phyloP scores from a whole-genome alignment of 495 filamentous ascomycete species.

The Aspergillus funiculosus region DNA sequence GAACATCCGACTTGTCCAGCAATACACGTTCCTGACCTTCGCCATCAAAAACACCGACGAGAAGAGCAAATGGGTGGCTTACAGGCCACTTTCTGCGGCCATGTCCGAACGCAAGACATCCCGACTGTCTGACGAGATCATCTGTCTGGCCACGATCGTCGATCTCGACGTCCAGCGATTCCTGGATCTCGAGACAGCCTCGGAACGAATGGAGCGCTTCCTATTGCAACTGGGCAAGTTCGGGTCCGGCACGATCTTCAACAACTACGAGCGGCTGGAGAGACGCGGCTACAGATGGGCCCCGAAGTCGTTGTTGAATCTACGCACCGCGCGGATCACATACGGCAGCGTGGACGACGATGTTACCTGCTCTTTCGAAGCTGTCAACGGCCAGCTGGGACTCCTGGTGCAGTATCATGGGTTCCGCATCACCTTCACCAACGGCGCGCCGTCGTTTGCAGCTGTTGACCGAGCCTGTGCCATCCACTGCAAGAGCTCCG shows the following conservation, averaged over 20 bases:
- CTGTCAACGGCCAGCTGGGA: neutral
- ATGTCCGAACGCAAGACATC: conserved; percentile 9
- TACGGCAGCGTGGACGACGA: neutral
- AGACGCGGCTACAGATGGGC: conserved; percentile 7
- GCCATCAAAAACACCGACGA: neutral
- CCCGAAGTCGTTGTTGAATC: conserved; percentile 5
- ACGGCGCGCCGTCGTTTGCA: neutral
- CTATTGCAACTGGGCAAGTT: neutral
- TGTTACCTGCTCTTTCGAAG: neutral
- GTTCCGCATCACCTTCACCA: neutral
- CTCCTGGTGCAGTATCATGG: conserved; percentile 3
- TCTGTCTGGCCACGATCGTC: conserved; percentile 8
- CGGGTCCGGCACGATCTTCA: conserved; percentile 1
- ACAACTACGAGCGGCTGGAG: conserved; percentile 9
- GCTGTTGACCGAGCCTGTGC: neutral
- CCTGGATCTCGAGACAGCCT: neutral
- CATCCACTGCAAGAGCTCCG: conserved; percentile 1
- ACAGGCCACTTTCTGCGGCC: neutral
- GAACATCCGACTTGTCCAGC: neutral
- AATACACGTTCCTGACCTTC: neutral
- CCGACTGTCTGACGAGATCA: conserved; percentile 1
- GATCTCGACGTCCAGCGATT: neutral
- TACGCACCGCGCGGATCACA: conserved; percentile 2
- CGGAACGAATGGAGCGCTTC: neutral
- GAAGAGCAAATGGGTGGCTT: neutral